Evolutionary conservation across 345 rosid genomes (phyloP).

Genomic region (Bruguiera gymnorhiza): DNA sequence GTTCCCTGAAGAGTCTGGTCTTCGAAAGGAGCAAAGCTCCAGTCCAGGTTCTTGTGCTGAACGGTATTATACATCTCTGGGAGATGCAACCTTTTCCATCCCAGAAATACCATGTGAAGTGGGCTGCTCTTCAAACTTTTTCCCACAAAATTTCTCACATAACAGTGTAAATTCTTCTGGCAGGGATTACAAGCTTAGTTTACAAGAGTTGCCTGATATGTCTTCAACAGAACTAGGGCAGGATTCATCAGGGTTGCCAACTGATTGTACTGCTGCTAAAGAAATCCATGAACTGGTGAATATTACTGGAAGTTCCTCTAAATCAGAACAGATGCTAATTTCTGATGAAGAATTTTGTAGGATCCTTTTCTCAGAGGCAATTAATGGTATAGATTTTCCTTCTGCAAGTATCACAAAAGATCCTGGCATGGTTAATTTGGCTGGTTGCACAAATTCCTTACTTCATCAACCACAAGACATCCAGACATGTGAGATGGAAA

Average conservation of each 20-base stretch:
- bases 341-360: conserved; percentile 89
- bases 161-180: conserved; percentile 37
- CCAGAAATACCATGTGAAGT: conserved; percentile 59
- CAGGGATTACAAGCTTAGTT: conserved; percentile 44
- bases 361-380: conserved; percentile 63
- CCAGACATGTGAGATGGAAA: conserved; percentile 41
- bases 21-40: conserved; percentile 51
- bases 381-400: conserved; percentile 37
- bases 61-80: conserved; percentile 46
- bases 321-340: conserved; percentile 52
- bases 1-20: conserved; percentile 43
- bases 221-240: conserved; percentile 47
- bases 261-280: conserved; percentile 36
- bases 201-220: conserved; percentile 41
- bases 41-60: conserved; percentile 59
- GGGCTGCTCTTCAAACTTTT: conserved; percentile 48
- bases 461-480: conserved; percentile 26
- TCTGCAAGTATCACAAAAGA: conserved; percentile 40
- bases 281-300: conserved; percentile 42
- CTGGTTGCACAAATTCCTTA: conserved; percentile 35
- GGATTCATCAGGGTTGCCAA: conserved; percentile 46
- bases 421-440: conserved; percentile 34
- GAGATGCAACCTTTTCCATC: conserved; percentile 46
- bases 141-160: conserved; percentile 35
- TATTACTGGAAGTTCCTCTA: conserved; percentile 33